phyloP scores from a whole-genome alignment of 495 filamentous ascomycete genomes.

The Trichoderma parareesei region DNA sequence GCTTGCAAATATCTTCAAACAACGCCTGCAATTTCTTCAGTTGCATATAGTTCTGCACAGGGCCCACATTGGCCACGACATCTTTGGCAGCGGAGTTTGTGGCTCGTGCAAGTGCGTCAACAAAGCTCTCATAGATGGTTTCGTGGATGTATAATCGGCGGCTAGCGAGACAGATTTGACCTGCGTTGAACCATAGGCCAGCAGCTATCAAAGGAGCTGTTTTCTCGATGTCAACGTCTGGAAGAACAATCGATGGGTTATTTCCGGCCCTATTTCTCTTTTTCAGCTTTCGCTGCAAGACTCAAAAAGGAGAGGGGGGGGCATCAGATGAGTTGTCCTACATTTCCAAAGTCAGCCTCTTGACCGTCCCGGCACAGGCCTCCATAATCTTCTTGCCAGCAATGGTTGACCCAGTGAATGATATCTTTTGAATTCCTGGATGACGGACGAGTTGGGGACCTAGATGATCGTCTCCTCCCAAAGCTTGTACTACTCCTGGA shows the following conservation, averaged over 20 bases:
- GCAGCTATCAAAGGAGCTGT: neutral
- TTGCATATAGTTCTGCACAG: constrained; percentile 49
- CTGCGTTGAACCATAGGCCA: constrained; percentile 13
- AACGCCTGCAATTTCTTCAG: constrained; percentile 34
- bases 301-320: neutral
- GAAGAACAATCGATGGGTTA: neutral
- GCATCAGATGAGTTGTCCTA: neutral
- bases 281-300: neutral
- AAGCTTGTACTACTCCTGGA: constrained; percentile 48
- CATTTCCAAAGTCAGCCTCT: constrained; percentile 47
- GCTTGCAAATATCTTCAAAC: constrained; percentile 10
- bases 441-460: constrained; percentile 45
- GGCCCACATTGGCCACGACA: constrained; percentile 31
- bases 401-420: constrained; percentile 48
- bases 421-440: constrained; percentile 48
- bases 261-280: neutral
- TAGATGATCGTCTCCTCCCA: constrained; percentile 48
- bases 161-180: constrained; percentile 40
- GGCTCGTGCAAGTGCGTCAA: constrained; percentile 35
- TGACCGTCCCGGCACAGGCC: constrained; percentile 41
- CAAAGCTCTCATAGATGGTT: constrained; percentile 47
- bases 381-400: constrained; percentile 52
- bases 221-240: neutral
- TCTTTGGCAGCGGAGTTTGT: constrained; percentile 10
- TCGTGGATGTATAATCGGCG: constrained; percentile 54